Conservation (phyloP, 257 asterid genomes). For the Penstemon eatonii region DNA sequence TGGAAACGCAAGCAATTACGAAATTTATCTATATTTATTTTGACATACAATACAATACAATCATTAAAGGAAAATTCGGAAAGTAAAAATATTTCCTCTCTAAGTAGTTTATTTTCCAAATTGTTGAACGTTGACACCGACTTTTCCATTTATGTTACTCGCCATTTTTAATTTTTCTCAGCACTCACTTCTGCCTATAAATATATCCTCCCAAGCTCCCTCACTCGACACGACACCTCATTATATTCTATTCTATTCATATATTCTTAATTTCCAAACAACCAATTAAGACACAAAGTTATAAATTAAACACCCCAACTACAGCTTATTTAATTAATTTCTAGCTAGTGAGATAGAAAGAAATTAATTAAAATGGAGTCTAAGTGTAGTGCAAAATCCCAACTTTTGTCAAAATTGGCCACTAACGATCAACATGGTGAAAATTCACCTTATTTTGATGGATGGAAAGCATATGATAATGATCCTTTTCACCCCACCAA, state of each 20-base stretch:
- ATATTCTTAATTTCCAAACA: background rate
- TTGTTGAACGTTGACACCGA: constrained; percentile 55
- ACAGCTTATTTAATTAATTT: background rate
- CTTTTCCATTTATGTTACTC: constrained; percentile 29
- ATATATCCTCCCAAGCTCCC: constrained; percentile 22
- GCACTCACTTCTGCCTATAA: constrained; percentile 30
- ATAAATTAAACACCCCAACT: too few species aligned
- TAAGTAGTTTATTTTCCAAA: constrained; percentile 28
- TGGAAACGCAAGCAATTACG: constrained; percentile 39
- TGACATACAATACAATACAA: constrained; percentile 16
- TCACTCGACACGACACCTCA: background rate
- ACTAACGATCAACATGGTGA: constrained; percentile 72
- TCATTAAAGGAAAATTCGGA: background rate
- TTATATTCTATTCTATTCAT: background rate
- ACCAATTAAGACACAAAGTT: background rate
- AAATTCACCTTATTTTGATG: constrained; percentile 81
- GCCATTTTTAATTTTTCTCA: constrained; percentile 8
- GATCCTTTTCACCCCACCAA: constrained; percentile 67
- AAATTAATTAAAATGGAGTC: constrained; percentile 33
- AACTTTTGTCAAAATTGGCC: constrained; percentile 56
- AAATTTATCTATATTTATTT: background rate
- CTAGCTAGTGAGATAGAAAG: background rate
- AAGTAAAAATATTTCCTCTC: constrained; percentile 1
- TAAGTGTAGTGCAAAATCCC: constrained; percentile 24
- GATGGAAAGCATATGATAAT: constrained; percentile 80